Base-by-base conservation (phyloP, 495 filamentous ascomycete genomes). In the Annulohypoxylon moriforme region DNA sequence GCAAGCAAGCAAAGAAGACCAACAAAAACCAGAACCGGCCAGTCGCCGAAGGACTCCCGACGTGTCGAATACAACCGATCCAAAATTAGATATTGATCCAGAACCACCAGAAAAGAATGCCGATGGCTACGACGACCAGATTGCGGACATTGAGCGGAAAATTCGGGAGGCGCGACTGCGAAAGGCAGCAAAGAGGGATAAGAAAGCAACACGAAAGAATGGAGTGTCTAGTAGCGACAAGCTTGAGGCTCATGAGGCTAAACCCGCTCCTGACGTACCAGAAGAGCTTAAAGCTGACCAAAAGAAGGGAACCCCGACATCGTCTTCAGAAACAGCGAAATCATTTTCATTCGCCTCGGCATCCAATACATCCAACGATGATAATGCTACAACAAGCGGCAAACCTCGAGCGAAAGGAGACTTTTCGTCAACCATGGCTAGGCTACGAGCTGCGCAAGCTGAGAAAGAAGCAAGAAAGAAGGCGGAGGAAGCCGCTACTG, bases 111-210 rank as follows among this genome's bases (percentile, higher is more conserved):
- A 59, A 16, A 53, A 36, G 46, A 47, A 60, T 34, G 34, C 38
- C 11, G 76, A 61, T 40, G 60, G 53, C 14, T 81, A 79, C 58
- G 82, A 84, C 34, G 73, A 78, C 31, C 74, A 71, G 20, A 77
- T 81, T 27, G 81, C 79, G n/a, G 78, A 81, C n/a, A 62, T 84
- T 16, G 82, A 84, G 68, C 62, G 76, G 29, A 73, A 72, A 24
- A 58, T 84, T 31, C 53, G 74, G 24, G 75, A 77, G 58, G 71
- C 69, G 18, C 78, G 74, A 44, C 78, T 80, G 34, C 75, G 81
- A 34, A 83, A 81, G 70, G 74, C 74, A 38, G 70, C 68, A 52
- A 72, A 57, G 63, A 71, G 64, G 14, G 60, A 66, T 27, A 64
- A 71, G 25, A 78, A 77, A 58, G 68, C 68, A 18, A 70, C 55